phyloP scores from a whole-genome alignment of 371 early-diverging fungal species.

The Blakeslea trispora region DNA sequence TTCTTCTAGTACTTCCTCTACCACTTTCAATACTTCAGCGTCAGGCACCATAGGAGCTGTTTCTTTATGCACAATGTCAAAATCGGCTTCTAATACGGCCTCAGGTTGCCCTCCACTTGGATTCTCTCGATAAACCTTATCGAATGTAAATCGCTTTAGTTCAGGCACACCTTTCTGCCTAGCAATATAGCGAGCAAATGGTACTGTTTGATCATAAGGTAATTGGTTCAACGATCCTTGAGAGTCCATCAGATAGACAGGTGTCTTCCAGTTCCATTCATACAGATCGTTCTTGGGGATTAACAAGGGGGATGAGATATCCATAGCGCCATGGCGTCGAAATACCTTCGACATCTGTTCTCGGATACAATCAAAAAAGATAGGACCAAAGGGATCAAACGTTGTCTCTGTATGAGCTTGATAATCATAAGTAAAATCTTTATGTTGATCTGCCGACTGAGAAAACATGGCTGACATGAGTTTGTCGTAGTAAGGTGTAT shows the following conservation, averaged over 20 bases:
- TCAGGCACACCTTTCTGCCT: conserved; percentile 69
- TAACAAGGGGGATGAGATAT: conserved; percentile 81
- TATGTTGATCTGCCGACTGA: conserved; percentile 78
- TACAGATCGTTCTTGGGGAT: conserved; percentile 80
- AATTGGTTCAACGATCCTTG: conserved; percentile 83
- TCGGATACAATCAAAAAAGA: conserved; percentile 72
- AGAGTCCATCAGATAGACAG: conserved; percentile 81
- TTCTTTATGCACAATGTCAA: conserved; percentile 84
- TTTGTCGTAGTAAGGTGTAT: conserved; percentile 83
- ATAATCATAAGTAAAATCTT: conserved; percentile 90
- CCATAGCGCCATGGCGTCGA: conserved; percentile 84
- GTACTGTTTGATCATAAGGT: conserved; percentile 91
- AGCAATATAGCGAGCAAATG: conserved; percentile 87
- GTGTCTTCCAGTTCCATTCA: conserved; percentile 66
- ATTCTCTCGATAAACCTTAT: conserved; percentile 79
- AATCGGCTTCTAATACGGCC: conserved; percentile 80
- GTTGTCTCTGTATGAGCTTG: conserved; percentile 55
- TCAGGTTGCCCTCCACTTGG: conserved; percentile 82
- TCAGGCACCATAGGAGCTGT: conserved; percentile 78
- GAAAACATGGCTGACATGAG: conserved; percentile 85
- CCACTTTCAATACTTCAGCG: conserved; percentile 88
- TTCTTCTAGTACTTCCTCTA: conserved; percentile 81
- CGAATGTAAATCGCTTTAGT: conserved; percentile 87
- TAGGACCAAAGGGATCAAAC: conserved; percentile 63
- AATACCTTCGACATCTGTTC: conserved; percentile 83